Evolutionary conservation across 2,329 filamentous ascomycete genomes (phyloP), one percentile per base, ranked within the genome.

Genomic region (Didymella segeticola): DNA sequence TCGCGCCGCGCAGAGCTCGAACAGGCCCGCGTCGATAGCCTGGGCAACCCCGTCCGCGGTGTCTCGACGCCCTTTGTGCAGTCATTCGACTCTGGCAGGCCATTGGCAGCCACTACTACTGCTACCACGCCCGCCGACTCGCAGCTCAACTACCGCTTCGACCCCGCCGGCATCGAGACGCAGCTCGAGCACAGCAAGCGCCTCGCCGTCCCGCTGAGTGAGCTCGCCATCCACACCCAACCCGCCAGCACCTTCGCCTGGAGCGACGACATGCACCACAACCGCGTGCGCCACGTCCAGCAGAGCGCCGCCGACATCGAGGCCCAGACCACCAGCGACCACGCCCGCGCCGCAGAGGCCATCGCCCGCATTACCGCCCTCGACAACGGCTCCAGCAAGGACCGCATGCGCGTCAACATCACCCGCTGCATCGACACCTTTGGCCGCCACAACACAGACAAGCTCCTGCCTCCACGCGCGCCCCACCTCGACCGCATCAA

Each of bases 381-480:
- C 48, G 82, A 83, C 33, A 92, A 96, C 68, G 88, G 86, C 65
- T 93, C 85, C 74, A 87, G 85, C 62, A 89, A 89, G 75, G 91
- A 96, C 68, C 85, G 86, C 46, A 86, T 88, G 64, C 88, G 92
- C 63, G 86, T 90, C 70, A 97, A 97, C 72, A 88, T 93, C 64
- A 83, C 87, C 63, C 87, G 91, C 57, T 96, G 93, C 74, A 84
- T 99, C 62, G 85, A 93, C 56, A 88, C 86, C 2, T 97, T 99
- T 69, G 95, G 95, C 43, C 87, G 95, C 43, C 95, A 99, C 80
- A 86, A 89, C 64, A 99, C 95, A 1, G 95, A 99, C 75, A 67
- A 75, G 8, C 72, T 77, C 4, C 82, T 99, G 25, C 82, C 83
- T 20, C 86, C 86, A 0, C 89, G 87, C 72, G 75, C 75, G 11